Evolutionary conservation across 257 asterid species (phyloP).

Genomic region (Leptodermis oblonga): DNA sequence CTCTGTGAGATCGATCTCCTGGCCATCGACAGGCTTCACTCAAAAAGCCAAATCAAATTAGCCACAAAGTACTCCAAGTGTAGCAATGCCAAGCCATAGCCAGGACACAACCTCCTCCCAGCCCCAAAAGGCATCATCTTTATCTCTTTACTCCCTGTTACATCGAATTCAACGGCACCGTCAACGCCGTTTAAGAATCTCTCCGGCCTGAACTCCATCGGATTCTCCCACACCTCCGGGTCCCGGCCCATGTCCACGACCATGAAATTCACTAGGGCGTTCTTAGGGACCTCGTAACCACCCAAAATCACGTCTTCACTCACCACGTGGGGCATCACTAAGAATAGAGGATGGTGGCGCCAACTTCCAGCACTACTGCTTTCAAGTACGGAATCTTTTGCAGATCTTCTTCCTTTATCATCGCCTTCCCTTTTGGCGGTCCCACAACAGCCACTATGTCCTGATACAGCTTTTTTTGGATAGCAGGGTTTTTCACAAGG

Average conservation of each 20-base stretch:
- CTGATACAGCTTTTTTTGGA: constrained; percentile 42
- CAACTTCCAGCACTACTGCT: constrained; percentile 60
- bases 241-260: constrained; percentile 71
- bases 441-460: constrained; percentile 39
- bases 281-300: constrained; percentile 42
- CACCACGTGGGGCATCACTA: constrained; percentile 54
- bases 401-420: constrained; percentile 45
- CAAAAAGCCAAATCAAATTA: constrained; percentile 47
- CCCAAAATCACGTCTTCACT: constrained; percentile 40
- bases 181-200: constrained; percentile 38
- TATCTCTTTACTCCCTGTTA: constrained; percentile 63
- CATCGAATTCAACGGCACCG: constrained; percentile 31
- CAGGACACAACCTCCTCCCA: constrained; percentile 69
- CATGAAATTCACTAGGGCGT: constrained; percentile 52
- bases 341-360: constrained; percentile 68
- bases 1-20: constrained; percentile 49
- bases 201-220: constrained; percentile 69
- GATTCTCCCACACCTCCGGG: constrained; percentile 59
- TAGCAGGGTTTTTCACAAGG: constrained; percentile 46
- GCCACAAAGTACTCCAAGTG: constrained; percentile 72
- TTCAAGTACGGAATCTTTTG: constrained; percentile 49
- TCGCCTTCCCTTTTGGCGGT: not conserved
- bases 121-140: constrained; percentile 84
- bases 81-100: constrained; percentile 41
- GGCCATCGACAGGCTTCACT: constrained; percentile 32